Evolutionary conservation across 441 rosid species (phyloP), one percentile per base, ranked within the genome.

Genomic region (Erodium moschatum): DNA sequence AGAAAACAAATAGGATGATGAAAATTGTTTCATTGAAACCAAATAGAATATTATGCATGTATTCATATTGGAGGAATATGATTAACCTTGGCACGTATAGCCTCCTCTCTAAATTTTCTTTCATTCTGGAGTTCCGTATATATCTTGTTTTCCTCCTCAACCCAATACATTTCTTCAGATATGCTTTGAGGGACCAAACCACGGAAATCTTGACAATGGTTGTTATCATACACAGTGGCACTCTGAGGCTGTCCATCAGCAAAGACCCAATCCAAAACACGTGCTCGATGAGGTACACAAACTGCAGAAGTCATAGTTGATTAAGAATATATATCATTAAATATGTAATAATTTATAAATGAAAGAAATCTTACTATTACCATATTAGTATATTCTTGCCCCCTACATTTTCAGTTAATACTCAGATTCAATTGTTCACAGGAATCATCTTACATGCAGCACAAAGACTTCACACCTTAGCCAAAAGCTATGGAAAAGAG

Each of bases 181-280:
- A 71, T 69, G 77, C 80, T 44, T 65, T 65, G 75, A 56, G 86
- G 96, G 72, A 86, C 89, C 77, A 83, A 74, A 52, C 87, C 89
- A 72, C 86, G 97, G 74, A 93, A 93, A 77, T 93, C 98, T 80
- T 86, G 87, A 50, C 2, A 68, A 69, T 77, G 66, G 75, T 88
- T 91, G 78, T 91, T 93, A 77, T 91, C 96, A 81, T 93, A 93
- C 70, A 83, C 67, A 78, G 66, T 56, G 6, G 96, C 97, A 74
- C 73, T 81, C 71, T 81, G 70, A 67, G 97, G 91, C 19, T 84
- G 96, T 77, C 98, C 98, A 83, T 93, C 92, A 78, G 96, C 84
- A 77, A 89, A 88, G 66, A 93, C 97, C 93, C 93, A 91, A 81
- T 93, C 96, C 87, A 93, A 78, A 65, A 91, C 84, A 70, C 81